These are phyloP conservation scores for Epicoccum sorghinum DNA, from an alignment of 2,329 filamentous ascomycete genomes.

Conservation along the genomic window DNA sequence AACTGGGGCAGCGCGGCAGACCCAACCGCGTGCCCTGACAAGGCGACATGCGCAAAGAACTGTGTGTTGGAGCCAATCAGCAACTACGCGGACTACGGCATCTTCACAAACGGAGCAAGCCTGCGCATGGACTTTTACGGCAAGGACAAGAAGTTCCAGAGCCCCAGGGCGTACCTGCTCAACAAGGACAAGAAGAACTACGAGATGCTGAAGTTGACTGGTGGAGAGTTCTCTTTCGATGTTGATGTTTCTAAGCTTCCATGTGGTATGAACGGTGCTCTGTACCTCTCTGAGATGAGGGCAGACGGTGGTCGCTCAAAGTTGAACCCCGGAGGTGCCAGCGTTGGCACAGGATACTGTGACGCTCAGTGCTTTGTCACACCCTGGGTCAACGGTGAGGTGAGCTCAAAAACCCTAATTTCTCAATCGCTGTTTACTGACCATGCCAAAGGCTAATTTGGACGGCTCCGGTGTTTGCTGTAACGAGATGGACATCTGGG, in stretches of 20 bases:
- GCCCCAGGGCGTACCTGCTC: conserved; percentile 69
- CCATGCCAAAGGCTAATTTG: conserved; percentile 47
- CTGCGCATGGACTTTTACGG: conserved; percentile 55
- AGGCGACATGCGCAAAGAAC: conserved; percentile 59
- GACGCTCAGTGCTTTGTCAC: conserved; percentile 54
- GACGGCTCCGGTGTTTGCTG: conserved; percentile 57
- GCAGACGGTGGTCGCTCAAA: conserved; percentile 43
- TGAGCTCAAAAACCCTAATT: conserved; percentile 25
- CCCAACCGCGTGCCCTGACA: conserved; percentile 55
- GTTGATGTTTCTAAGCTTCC: conserved; percentile 63
- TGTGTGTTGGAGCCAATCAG: conserved; percentile 63
- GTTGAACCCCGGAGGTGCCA: conserved; percentile 58
- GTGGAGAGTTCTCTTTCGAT: conserved; percentile 74
- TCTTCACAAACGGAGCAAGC: conserved; percentile 56
- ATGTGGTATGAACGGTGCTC: conserved; percentile 50
- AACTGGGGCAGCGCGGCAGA: conserved; percentile 45
- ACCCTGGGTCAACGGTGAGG: conserved; percentile 46
- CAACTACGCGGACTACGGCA: conserved; percentile 61
- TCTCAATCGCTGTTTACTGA: conserved; percentile 47
- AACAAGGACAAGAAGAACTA: conserved; percentile 64
- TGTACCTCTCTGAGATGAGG: conserved; percentile 50
- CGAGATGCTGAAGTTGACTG: conserved; percentile 68
- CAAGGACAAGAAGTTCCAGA: conserved; percentile 46
- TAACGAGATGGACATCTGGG: conserved; percentile 64
- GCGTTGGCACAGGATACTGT: conserved; percentile 66